These are phyloP conservation scores for Nicotiana tabacum DNA, from an alignment of 257 asterid species.

Conservation along the genomic window DNA sequence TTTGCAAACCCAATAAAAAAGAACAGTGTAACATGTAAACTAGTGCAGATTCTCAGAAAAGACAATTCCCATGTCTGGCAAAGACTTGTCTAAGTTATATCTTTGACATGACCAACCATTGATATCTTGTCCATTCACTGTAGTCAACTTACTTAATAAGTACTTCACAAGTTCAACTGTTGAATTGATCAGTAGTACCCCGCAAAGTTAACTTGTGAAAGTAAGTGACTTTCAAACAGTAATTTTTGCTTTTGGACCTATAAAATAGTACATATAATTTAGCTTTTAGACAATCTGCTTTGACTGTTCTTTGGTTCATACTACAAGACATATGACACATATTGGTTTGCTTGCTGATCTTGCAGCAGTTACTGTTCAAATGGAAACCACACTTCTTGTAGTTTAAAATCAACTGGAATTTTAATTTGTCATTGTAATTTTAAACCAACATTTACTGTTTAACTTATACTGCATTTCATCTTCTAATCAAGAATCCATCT, in stretches of 20 bases:
- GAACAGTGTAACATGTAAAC: neutral
- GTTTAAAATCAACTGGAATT: neutral
- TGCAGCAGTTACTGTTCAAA: neutral
- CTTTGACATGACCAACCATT: slow-evolving; percentile 52
- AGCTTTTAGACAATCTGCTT: neutral
- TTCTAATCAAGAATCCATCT: neutral
- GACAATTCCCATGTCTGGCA: slow-evolving; percentile 32
- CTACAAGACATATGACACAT: neutral
- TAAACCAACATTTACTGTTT: neutral
- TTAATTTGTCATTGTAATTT: neutral
- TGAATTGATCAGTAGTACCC: neutral
- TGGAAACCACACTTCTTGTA: no score
- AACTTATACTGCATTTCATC: neutral
- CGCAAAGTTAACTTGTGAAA: neutral
- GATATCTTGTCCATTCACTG: slow-evolving; percentile 56
- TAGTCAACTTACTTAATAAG: neutral
- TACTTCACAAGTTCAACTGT: neutral
- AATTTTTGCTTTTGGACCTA: neutral
- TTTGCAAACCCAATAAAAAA: slow-evolving; percentile 6
- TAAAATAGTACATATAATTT: no score
- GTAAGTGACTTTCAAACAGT: slow-evolving; percentile 6
- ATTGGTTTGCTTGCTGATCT: neutral
- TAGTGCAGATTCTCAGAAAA: neutral
- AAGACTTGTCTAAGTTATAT: slow-evolving; percentile 33
- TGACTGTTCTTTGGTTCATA: neutral